Evolutionary conservation across 1,284 basidiomycete species (phyloP), one percentile per base, ranked within the genome.

Genomic region (Moesziomyces parantarcticus): DNA sequence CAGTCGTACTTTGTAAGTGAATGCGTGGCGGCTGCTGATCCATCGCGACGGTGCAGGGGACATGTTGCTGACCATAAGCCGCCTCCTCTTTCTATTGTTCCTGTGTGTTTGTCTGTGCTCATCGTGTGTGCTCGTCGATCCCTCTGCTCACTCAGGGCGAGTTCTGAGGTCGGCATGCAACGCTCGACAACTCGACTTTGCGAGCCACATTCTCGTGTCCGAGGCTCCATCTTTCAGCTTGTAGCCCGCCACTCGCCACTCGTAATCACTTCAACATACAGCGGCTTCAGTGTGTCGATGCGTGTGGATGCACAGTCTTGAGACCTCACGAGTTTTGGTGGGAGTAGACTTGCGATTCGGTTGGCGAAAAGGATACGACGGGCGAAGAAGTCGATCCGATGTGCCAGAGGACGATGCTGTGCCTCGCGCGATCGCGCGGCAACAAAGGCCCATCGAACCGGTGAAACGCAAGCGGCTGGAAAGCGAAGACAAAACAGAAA

Each of bases 1-100:
- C 62, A 73, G 64, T 77, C 75, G 41, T 78, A 76, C 62, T 78
- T 76, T 62, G 76, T 78, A 65, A 77, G 76, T 77, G 10, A 20
- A 50, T 50, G 23, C 48, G 39, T 43, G 45, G 22, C 49, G 45
- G 6, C 49, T 21, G 22, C 21, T 45, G 13, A 8, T 43, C 22
- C n/a, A 20, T 13, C 21, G 2, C 6, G 20, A 21, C 14, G 9
- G 11, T 20, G n/a, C 22, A 9, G 20, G 9, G 20, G 10, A 21
- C n/a, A 11, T 20, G 11, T 22, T n/a, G 20, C 42, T 20, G 20
- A 23, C 42, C n/a, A 5, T 20, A 1, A 11, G 20, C 41, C 41
- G 3, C 8, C 7, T 20, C 21, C 11, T 13, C 21, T 5, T 13
- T 11, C 10, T 22, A 5, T 43, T 21, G 20, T 20, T 5, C n/a